These are phyloP conservation scores for Trichophaea hybrida DNA, from an alignment of 2,329 filamentous ascomycete genomes.

Conservation along the genomic window DNA sequence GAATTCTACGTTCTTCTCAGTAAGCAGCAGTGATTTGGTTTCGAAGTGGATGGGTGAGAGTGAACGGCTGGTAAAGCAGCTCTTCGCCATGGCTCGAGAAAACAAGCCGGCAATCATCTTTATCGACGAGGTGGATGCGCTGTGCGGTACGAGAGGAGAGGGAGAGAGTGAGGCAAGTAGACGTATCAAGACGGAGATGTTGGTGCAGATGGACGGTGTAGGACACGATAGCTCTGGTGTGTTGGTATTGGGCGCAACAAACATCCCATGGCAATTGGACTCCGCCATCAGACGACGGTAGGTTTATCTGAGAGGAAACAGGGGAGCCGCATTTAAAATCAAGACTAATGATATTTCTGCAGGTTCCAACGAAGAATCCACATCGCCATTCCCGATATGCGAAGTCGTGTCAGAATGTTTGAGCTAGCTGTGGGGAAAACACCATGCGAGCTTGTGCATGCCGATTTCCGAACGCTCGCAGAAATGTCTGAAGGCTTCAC, in stretches of 20 bases:
- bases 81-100: constrained; percentile 95
- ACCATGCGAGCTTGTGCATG: constrained; percentile 62
- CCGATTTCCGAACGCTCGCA: constrained; percentile 68
- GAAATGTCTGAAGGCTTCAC: constrained; percentile 85
- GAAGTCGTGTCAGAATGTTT: constrained; percentile 87
- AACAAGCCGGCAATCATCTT: constrained; percentile 98
- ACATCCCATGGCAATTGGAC: constrained; percentile 97
- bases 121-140: constrained; percentile 93
- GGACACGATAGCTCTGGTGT: constrained; percentile 91
- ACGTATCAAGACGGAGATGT: constrained; percentile 94
- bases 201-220: constrained; percentile 98
- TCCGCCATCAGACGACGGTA: constrained; percentile 76
- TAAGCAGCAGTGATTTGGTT: constrained; percentile 90
- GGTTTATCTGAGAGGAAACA: neutral
- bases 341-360: constrained; percentile 3
- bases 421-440: constrained; percentile 88
- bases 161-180: constrained; percentile 95
- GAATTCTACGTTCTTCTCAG: constrained; percentile 98
- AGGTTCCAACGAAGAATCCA: constrained; percentile 85
- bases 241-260: constrained; percentile 86
- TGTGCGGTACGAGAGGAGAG: constrained; percentile 83
- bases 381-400: constrained; percentile 77
- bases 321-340: neutral
- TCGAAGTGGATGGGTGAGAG: constrained; percentile 99
- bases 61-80: constrained; percentile 91